These are phyloP conservation scores for Hypoxylon lienhwacheense DNA, from an alignment of 495 filamentous ascomycete species.

Conservation along the genomic window DNA sequence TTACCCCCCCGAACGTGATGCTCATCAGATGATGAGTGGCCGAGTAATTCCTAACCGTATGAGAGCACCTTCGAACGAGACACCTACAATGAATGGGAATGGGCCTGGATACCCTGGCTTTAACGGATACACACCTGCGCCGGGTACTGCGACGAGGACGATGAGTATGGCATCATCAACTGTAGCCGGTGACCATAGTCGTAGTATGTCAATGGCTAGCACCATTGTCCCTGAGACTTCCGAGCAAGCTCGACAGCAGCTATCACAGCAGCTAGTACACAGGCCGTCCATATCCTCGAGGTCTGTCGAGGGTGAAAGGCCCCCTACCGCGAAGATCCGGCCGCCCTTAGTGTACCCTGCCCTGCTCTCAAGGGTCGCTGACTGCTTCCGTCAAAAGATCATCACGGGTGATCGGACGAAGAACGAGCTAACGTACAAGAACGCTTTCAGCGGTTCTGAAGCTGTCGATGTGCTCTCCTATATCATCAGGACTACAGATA, in stretches of 20 bases:
- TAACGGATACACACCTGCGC: constrained; percentile 35
- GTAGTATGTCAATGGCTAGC: constrained; percentile 89
- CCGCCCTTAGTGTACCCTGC: constrained; percentile 91
- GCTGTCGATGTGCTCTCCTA: constrained; percentile 92
- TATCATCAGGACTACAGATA: constrained; percentile 95
- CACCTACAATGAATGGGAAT: constrained; percentile 23
- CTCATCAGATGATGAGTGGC: constrained; percentile 87
- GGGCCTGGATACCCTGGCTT: constrained; percentile 20
- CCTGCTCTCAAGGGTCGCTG: constrained; percentile 83
- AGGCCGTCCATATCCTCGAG: constrained; percentile 46
- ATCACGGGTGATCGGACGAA: constrained; percentile 83
- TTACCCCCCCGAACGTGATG: constrained; percentile 74
- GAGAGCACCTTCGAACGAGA: constrained; percentile 47
- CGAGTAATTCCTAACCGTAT: constrained; percentile 72
- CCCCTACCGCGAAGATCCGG: constrained; percentile 54
- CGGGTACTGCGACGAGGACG: constrained; percentile 52
- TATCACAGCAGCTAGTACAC: constrained; percentile 45
- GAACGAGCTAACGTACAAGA: constrained; percentile 96
- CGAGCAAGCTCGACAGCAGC: constrained; percentile 42
- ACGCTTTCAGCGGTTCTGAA: constrained; percentile 90
- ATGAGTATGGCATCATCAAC: constrained; percentile 57
- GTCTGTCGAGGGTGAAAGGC: constrained; percentile 54
- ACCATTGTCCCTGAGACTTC: constrained; percentile 59
- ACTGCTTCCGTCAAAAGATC: constrained; percentile 86
- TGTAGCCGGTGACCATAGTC: constrained; percentile 44